Percentiles rank a stretch among this genome's conserved stretches.
Conservation (phyloP, 2,329 filamentous ascomycete genomes). For the Pseudogymnoascus destructans region DNA sequence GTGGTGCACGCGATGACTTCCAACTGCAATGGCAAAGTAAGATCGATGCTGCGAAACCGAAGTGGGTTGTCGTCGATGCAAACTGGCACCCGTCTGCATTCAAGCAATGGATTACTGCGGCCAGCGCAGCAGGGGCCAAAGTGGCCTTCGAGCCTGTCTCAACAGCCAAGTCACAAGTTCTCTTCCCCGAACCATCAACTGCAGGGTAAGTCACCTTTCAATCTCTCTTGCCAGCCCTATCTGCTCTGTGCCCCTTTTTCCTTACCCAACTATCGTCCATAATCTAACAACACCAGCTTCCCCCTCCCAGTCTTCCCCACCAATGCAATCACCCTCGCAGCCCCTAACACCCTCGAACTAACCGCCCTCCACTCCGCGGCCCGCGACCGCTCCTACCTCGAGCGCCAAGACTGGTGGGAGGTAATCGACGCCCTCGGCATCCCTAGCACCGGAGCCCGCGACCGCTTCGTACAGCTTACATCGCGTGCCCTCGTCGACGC, state of each 20-base stretch:
- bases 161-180: slow-evolving; percentile 56
- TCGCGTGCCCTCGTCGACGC: slow-evolving; percentile 55
- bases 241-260: background rate
- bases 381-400: slow-evolving; percentile 39
- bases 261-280: background rate
- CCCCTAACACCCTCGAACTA: slow-evolving; percentile 76
- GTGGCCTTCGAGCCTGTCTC: slow-evolving; percentile 87
- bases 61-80: slow-evolving; percentile 72
- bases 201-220: background rate
- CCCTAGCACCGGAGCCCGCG: slow-evolving; percentile 51
- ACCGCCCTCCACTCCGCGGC: slow-evolving; percentile 65
- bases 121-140: slow-evolving; percentile 39
- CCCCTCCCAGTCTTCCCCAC: slow-evolving; percentile 37
- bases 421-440: slow-evolving; percentile 71
- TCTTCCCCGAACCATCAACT: slow-evolving; percentile 39
- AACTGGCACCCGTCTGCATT: slow-evolving; percentile 67
- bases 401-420: slow-evolving; percentile 60
- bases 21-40: slow-evolving; percentile 46
- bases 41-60: slow-evolving; percentile 44
- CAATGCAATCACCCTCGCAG: slow-evolving; percentile 57
- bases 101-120: slow-evolving; percentile 51
- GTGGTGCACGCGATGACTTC: slow-evolving; percentile 37
- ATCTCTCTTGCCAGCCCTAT: background rate
- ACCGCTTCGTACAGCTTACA: slow-evolving; percentile 58
- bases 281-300: background rate